phyloP scores from a whole-genome alignment of 2,329 filamentous ascomycete genomes.

The Penicillium sp. region DNA sequence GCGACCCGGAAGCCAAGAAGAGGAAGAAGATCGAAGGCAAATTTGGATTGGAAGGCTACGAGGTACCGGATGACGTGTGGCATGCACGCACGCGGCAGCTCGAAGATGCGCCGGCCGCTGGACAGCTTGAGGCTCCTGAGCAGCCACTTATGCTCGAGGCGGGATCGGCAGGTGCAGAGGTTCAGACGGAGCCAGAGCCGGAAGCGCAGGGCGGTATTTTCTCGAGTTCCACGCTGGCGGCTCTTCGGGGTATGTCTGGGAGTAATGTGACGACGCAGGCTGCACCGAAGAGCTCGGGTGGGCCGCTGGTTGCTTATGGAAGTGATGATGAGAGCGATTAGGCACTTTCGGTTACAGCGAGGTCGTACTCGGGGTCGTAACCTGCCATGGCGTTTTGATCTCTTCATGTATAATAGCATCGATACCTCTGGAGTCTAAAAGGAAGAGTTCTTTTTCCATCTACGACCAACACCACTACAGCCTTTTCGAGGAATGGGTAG shows the following conservation, averaged over 20 bases:
- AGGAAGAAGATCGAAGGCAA: constrained; percentile 84
- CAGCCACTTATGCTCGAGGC: constrained; percentile 51
- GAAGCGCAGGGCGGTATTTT: constrained; percentile 64
- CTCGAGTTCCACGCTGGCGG: constrained; percentile 77
- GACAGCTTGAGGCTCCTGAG: constrained; percentile 57
- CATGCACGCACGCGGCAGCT: constrained; percentile 76
- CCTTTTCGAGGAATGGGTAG: not conserved
- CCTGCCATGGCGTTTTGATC: constrained; percentile 13
- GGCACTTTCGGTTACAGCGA: constrained; percentile 13
- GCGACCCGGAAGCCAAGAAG: constrained; percentile 83
- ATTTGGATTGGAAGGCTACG: constrained; percentile 87
- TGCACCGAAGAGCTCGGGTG: constrained; percentile 49
- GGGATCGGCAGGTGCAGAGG: constrained; percentile 39
- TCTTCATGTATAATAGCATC: constrained; percentile 36
- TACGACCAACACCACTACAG: not conserved
- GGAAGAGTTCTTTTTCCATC: not conserved
- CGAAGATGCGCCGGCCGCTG: constrained; percentile 61
- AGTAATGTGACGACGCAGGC: constrained; percentile 47
- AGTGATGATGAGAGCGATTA: constrained; percentile 80
- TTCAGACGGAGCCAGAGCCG: constrained; percentile 27
- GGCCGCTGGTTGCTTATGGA: constrained; percentile 83
- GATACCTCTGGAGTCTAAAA: constrained; percentile 30
- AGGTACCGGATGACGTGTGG: constrained; percentile 92
- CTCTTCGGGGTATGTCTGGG: constrained; percentile 62
- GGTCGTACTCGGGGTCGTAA: not conserved